Conservation (phyloP, 495 filamentous ascomycete genomes). For the Aspergillus carlsbadensis region DNA sequence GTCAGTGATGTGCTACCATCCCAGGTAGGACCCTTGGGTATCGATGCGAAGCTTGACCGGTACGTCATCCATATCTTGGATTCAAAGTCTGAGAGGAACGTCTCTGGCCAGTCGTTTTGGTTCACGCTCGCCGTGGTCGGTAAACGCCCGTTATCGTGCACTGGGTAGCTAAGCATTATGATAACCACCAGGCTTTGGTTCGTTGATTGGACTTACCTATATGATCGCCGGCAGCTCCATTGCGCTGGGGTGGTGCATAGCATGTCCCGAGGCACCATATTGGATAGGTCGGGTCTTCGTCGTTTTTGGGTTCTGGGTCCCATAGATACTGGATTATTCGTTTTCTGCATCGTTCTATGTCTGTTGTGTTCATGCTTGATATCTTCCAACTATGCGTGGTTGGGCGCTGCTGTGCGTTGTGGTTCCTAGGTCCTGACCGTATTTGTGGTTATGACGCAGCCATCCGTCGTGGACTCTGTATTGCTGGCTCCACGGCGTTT, state of each 20-base stretch:
- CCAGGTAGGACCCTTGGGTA: constrained; percentile 73
- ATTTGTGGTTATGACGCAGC: neutral
- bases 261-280: constrained; percentile 88
- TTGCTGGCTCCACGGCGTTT: too few relatives aligned
- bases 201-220: constrained; percentile 8
- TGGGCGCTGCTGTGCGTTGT: too few relatives aligned
- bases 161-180: neutral
- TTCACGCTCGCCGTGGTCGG: constrained; percentile 22
- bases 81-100: constrained; percentile 91
- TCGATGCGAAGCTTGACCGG: constrained; percentile 79
- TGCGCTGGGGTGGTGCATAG: constrained; percentile 47
- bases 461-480: too few relatives aligned
- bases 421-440: neutral
- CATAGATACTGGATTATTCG: constrained; percentile 90
- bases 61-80: constrained; percentile 97
- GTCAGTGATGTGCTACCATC: constrained; percentile 72
- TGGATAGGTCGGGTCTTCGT: constrained; percentile 60
- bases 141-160: neutral
- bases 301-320: constrained; percentile 90
- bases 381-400: neutral
- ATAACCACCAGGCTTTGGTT: neutral
- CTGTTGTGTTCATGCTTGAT: constrained; percentile 55
- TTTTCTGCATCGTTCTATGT: constrained; percentile 70
- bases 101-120: constrained; percentile 72
- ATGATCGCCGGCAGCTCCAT: neutral